Conservation (phyloP, 2,329 filamentous ascomycete species). For the Fusarium sp. region DNA sequence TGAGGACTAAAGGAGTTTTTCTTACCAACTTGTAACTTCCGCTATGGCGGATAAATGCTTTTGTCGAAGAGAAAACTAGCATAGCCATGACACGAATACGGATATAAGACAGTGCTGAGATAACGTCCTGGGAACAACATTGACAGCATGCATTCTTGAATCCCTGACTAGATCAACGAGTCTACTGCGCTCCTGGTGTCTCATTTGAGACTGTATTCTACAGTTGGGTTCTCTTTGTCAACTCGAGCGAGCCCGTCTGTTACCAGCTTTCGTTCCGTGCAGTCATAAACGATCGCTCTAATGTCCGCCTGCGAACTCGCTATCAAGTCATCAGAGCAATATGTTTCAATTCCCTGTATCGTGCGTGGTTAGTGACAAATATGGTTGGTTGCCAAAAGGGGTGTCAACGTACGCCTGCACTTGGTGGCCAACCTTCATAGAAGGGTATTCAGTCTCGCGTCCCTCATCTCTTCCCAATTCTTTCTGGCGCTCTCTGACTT, state of each 20-base stretch:
- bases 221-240: neutral
- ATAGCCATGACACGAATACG: neutral
- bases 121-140: neutral
- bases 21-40: neutral
- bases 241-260: neutral
- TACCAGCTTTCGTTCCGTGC: neutral
- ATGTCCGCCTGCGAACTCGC: neutral
- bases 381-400: neutral
- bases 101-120: neutral
- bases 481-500: constrained; percentile 59
- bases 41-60: neutral
- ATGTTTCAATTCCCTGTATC: constrained; percentile 61
- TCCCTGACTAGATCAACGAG: neutral
- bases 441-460: constrained; percentile 57
- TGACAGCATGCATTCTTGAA: neutral
- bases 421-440: constrained; percentile 69
- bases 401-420: constrained; percentile 62
- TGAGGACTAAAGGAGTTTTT: neutral
- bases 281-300: constrained; percentile 9
- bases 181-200: neutral
- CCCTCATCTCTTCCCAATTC: constrained; percentile 66
- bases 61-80: neutral
- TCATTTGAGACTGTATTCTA: neutral
- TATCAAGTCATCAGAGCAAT: constrained; percentile 63
- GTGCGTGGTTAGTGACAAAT: constrained; percentile 15